Percentiles rank a stretch among this genome's conserved stretches.
These are phyloP conservation scores for Rhazya stricta DNA, from an alignment of 257 asterid species.

Conservation along the genomic window DNA sequence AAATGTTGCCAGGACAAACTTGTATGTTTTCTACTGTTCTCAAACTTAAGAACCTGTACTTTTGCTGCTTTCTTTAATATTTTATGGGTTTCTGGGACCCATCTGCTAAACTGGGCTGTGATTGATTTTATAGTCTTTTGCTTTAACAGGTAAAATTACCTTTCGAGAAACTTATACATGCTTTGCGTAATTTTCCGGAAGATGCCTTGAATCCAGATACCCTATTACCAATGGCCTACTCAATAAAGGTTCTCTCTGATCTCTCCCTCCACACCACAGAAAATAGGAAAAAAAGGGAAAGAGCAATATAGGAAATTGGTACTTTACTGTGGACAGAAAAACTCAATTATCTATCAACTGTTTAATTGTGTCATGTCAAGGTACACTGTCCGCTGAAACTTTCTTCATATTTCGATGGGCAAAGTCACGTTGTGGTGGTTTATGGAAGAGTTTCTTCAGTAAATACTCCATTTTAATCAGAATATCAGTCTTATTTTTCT, in stretches of 20 bases:
- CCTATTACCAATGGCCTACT: slow-evolving; percentile 81
- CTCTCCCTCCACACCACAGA: neutral
- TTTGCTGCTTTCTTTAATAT: slow-evolving; percentile 7
- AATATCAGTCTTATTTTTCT: neutral
- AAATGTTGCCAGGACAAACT: slow-evolving; percentile 92
- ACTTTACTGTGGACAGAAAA: neutral
- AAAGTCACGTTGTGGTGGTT: neutral
- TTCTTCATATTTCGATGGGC: neutral
- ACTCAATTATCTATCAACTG: neutral
- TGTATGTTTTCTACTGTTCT: slow-evolving; percentile 36
- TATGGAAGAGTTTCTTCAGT: neutral
- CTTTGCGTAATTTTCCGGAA: slow-evolving; percentile 84
- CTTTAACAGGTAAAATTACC: slow-evolving; percentile 74
- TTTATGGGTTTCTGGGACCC: neutral
- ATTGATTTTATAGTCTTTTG: neutral
- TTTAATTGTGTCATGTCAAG: neutral
- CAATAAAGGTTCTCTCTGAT: slow-evolving; percentile 56
- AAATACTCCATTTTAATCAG: neutral
- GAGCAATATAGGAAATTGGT: neutral
- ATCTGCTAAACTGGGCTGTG: neutral
- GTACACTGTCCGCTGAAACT: neutral
- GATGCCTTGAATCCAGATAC: slow-evolving; percentile 94
- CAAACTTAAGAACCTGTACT: slow-evolving; percentile 4
- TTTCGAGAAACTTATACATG: slow-evolving; percentile 84
- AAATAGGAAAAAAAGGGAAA: neutral